Base-by-base conservation (phyloP, 257 asterid species). In the Nicotiana sylvestris region DNA sequence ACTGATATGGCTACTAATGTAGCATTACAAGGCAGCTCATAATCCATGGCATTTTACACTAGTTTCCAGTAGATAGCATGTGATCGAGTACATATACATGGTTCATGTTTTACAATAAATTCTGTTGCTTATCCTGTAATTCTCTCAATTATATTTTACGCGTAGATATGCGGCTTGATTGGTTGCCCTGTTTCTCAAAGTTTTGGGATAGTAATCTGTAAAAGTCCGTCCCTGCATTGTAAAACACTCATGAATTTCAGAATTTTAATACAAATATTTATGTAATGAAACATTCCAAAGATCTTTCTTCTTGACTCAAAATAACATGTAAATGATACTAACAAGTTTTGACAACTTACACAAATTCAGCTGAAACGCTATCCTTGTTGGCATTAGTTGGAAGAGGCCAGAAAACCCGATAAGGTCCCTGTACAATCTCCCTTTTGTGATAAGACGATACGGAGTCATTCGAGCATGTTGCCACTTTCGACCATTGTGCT, bases 391-490 rank as follows among this genome's bases (percentile, higher is more conserved):
- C 90, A 85, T 93, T 92, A 53, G 60, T 80, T 27, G 98, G 98
- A 88, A 94, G 93, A 16, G 92, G 90, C 98, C 98, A 94, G 15
- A 81, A 89, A 57, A 91, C 82, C 60, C 83, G 90, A 81, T 89
- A 93, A 35, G 94, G 97, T 80, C 98, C 98, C 55, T 80, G 89
- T 9, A 82, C 49, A 83, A 93, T 91, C 88, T 93, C 98, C 89
- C 87, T 86, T 88, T 82, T 88, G 85, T 87, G 93, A 83, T 88
- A 92, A 56, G 86, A 84, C 79, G 91, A 84, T 51, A 70, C 77
- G 17, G 91, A 85, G 66, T 86, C 81, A 65, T 83, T 78, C 43
- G 90, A 78, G 81, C 64, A 72, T 76, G 57, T 25, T 66, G 67
- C 77, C 9, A 51, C 81, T 81, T 84, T 87, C 49, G 11, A 43